Conservation (phyloP, 169 alveolate genomes). For the Cardiosporidium cionae region DNA sequence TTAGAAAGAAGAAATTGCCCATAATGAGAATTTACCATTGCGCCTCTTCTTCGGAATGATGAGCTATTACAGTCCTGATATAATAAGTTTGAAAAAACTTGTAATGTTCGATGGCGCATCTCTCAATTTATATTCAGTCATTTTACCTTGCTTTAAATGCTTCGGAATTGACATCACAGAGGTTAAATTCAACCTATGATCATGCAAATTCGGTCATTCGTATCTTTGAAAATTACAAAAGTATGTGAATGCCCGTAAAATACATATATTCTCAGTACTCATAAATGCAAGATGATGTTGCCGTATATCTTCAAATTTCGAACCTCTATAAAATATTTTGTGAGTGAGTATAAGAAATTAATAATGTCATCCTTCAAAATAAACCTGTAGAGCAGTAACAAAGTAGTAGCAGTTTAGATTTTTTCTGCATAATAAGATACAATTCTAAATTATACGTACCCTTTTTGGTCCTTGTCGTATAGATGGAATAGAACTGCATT, state of each 20-base stretch:
- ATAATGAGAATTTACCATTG: too few relatives aligned
- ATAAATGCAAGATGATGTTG: too few relatives aligned
- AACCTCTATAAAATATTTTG: neutral
- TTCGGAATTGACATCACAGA: neutral
- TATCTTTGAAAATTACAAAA: too few relatives aligned
- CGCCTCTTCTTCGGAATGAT: neutral
- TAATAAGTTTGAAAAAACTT: neutral
- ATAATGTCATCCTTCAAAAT: neutral
- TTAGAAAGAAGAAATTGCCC: too few relatives aligned
- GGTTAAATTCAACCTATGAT: neutral
- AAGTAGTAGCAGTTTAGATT: neutral
- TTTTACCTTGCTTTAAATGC: neutral
- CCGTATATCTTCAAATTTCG: neutral
- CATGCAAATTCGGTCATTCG: too few relatives aligned
- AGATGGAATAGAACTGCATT: slow-evolving; percentile 31
- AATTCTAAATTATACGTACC: too few relatives aligned
- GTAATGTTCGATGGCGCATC: neutral
- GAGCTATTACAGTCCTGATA: neutral
- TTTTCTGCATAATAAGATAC: neutral
- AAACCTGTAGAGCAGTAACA: neutral
- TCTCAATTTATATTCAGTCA: too few relatives aligned
- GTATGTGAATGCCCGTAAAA: too few relatives aligned
- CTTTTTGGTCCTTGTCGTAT: slow-evolving; percentile 32
- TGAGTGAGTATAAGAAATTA: neutral
- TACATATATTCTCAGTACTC: too few relatives aligned